These are phyloP conservation scores for Barnettozyma hawaiiensis DNA, from an alignment of 1,139 yeast species.

Conservation along the genomic window DNA sequence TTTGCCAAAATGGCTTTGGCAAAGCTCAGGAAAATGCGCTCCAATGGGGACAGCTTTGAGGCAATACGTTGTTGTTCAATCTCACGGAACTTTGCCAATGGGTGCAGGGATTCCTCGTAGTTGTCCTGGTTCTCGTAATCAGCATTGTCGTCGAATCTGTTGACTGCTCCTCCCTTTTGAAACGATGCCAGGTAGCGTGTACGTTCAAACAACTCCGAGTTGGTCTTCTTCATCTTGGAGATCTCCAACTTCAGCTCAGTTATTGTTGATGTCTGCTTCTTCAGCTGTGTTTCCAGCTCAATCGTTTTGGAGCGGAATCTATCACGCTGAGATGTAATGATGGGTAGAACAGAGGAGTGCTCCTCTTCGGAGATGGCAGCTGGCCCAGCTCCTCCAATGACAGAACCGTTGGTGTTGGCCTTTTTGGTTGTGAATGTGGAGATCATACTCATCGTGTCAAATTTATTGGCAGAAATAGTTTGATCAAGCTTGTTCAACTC, in stretches of 20 bases:
- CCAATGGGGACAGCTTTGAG: conserved; percentile 70
- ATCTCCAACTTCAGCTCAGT: conserved; percentile 62
- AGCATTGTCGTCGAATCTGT: conserved; percentile 23
- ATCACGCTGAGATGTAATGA: conserved; percentile 91
- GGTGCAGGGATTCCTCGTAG: conserved; percentile 78
- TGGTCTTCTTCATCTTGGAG: conserved; percentile 61
- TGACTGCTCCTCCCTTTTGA: conserved; percentile 16
- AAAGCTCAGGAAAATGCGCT: conserved; percentile 68
- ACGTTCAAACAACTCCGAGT: conserved; percentile 73
- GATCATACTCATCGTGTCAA: conserved; percentile 64
- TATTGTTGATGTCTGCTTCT: conserved; percentile 49
- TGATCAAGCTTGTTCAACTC: conserved; percentile 54
- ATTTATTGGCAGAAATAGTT: conserved; percentile 25
- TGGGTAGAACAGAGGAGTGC: conserved; percentile 59
- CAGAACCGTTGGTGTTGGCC: conserved; percentile 49
- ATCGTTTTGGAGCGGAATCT: conserved; percentile 75
- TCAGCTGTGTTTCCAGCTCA: conserved; percentile 78
- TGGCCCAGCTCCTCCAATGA: conserved; percentile 48
- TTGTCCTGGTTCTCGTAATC: conserved; percentile 28
- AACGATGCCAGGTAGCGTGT: conserved; percentile 68
- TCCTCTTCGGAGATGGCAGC: conserved; percentile 33
- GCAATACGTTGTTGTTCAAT: conserved; percentile 73
- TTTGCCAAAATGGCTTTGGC: conserved; percentile 74
- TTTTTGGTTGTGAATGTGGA: conserved; percentile 49
- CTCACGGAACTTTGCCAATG: conserved; percentile 76